Percentiles rank a stretch among this genome's conserved stretches.
Conservation (phyloP, 768 basidiomycete genomes). For the Tylopilus vinaceipallidus region DNA sequence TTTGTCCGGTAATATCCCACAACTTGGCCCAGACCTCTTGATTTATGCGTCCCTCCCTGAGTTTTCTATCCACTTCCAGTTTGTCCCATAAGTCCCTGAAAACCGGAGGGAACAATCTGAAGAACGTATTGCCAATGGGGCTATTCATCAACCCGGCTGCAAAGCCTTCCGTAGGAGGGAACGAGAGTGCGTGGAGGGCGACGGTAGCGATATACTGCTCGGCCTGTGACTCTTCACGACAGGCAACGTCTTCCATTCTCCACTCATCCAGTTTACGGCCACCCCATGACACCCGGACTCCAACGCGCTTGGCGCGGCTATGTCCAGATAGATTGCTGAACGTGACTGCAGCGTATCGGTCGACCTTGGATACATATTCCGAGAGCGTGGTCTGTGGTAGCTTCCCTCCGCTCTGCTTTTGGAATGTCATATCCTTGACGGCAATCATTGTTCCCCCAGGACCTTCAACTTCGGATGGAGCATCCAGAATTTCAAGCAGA, state of each 20-base stretch:
- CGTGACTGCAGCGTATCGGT: slow-evolving; percentile 72
- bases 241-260: slow-evolving; percentile 85
- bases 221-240: slow-evolving; percentile 73
- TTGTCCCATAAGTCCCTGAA: slow-evolving; percentile 94
- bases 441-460: slow-evolving; percentile 50
- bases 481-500: slow-evolving; percentile 73
- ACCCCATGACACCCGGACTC: slow-evolving; percentile 73
- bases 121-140: slow-evolving; percentile 58
- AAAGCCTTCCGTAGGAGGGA: slow-evolving; percentile 63
- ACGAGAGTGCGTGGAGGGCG: slow-evolving; percentile 78
- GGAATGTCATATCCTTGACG: slow-evolving; percentile 72
- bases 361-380: slow-evolving; percentile 64
- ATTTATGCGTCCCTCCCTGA: slow-evolving; percentile 60
- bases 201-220: slow-evolving; percentile 88
- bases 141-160: slow-evolving; percentile 45
- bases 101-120: slow-evolving; percentile 73
- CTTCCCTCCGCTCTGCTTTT: slow-evolving; percentile 81
- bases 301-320: slow-evolving; percentile 75
- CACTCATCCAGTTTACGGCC: slow-evolving; percentile 60
- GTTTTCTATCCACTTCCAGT: slow-evolving; percentile 64
- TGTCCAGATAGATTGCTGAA: slow-evolving; percentile 63
- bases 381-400: slow-evolving; percentile 73
- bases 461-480: slow-evolving; percentile 55
- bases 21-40: slow-evolving; percentile 70
- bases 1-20: slow-evolving; percentile 59